These are phyloP conservation scores for Luffa acutangula DNA, from an alignment of 306 rosid genomes.

Conservation along the genomic window DNA sequence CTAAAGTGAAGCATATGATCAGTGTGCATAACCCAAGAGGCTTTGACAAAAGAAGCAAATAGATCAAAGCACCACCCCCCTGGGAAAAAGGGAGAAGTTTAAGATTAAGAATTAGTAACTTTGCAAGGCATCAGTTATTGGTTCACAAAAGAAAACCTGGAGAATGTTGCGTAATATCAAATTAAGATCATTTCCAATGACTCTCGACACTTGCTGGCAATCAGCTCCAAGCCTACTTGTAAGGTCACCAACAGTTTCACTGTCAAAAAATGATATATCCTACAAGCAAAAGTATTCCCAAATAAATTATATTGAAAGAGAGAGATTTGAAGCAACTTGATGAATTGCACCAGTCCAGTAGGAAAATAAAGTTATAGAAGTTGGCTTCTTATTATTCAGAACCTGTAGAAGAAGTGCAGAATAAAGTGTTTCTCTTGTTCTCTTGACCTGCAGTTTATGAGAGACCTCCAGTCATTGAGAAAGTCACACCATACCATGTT, in stretches of 20 bases:
- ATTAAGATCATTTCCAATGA: constrained; percentile 94
- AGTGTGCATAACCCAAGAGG: constrained; percentile 83
- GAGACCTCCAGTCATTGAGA: constrained; percentile 14
- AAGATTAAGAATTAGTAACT: background rate
- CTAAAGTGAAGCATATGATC: constrained; percentile 56
- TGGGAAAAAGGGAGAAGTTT: constrained; percentile 18
- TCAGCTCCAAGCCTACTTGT: constrained; percentile 99
- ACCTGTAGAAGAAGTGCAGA: constrained; percentile 90
- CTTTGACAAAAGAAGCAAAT: constrained; percentile 72
- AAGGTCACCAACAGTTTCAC: constrained; percentile 92
- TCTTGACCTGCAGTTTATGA: constrained; percentile 62
- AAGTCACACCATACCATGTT: background rate
- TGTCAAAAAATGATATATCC: constrained; percentile 94
- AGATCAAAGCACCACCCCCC: constrained; percentile 80
- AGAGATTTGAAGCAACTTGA: constrained; percentile 11
- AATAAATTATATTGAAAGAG: constrained; percentile 29
- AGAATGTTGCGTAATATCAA: constrained; percentile 74
- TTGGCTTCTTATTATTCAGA: constrained; percentile 10
- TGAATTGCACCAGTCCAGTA: background rate
- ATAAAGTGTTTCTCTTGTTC: constrained; percentile 91
- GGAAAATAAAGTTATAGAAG: background rate
- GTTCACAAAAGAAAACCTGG: constrained; percentile 45
- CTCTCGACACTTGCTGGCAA: constrained; percentile 96
- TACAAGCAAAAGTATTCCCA: constrained; percentile 40
- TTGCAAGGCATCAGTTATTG: background rate